A percentile compares a stretch with the other conserved stretches of the same genome.
Evolutionary conservation across 2,329 filamentous ascomycete species (phyloP).

Genomic region (Ophiostoma triangulosporum): DNA sequence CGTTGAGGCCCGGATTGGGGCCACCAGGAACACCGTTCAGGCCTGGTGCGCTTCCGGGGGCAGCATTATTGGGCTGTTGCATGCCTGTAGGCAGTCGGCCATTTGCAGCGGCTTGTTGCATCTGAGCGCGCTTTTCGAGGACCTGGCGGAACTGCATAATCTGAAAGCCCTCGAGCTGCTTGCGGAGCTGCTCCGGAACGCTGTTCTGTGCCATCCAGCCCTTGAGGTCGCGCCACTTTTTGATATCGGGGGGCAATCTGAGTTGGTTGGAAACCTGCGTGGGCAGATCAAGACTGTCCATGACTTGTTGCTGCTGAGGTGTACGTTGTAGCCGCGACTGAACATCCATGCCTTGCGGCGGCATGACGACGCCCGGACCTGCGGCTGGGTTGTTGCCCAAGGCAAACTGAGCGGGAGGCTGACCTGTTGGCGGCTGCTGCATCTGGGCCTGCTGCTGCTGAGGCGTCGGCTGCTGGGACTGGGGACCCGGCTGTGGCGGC

Average conservation of each 20-base stretch:
- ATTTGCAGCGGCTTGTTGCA: conserved; percentile 7
- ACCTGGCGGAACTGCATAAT: conserved; percentile 25
- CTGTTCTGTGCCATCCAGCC: conserved; percentile 27
- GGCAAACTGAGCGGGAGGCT: neutral
- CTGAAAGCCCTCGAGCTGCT: conserved; percentile 24
- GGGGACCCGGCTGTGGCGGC: neutral
- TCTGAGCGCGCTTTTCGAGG: conserved; percentile 13
- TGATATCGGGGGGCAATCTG: conserved; percentile 27
- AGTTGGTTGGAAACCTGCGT: conserved; percentile 21
- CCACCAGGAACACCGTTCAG: neutral
- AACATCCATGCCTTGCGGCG: conserved; percentile 10
- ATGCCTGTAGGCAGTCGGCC: conserved; percentile 11
- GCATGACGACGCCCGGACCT: neutral
- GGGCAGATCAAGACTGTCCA: conserved; percentile 37
- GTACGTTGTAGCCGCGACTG: conserved; percentile 16
- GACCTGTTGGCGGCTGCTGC: neutral
- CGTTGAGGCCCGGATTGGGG: neutral
- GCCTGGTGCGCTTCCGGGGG: neutral
- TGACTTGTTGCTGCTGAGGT: conserved; percentile 25
- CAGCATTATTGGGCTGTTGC: conserved; percentile 4
- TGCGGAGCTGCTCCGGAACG: conserved; percentile 20
- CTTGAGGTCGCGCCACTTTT: conserved; percentile 37
- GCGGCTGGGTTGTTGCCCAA: neutral
- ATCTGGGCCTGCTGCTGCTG: neutral
- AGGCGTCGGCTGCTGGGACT: neutral